A percentile compares a stretch with the other conserved stretches of the same genome.
Conservation (phyloP, 1,284 basidiomycete species). For the Baeospora myosura region DNA sequence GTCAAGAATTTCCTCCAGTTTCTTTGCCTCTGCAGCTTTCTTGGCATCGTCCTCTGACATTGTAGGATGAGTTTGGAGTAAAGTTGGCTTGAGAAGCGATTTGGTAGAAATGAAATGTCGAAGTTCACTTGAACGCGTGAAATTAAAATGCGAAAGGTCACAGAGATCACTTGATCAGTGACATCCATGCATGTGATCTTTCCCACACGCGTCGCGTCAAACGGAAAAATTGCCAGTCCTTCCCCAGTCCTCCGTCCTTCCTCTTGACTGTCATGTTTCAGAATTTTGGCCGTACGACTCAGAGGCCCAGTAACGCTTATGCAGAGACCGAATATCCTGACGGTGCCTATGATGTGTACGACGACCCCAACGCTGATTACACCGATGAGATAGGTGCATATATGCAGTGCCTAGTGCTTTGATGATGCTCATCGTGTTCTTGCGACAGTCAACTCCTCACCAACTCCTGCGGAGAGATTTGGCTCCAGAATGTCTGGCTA, state of each 20-base stretch:
- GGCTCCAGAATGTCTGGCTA: not conserved
- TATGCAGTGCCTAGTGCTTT: conserved; percentile 30
- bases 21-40: conserved; percentile 10
- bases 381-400: conserved; percentile 37
- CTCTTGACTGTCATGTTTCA: no score
- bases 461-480: conserved; percentile 26
- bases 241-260: no score
- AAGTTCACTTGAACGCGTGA: not conserved
- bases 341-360: not conserved
- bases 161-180: not conserved
- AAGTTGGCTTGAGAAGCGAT: not conserved
- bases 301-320: no score
- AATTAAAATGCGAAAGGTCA: no score
- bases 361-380: conserved; percentile 9
- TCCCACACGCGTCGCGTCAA: not conserved
- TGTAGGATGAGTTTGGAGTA: not conserved
- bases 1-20: conserved; percentile 15
- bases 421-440: conserved; percentile 11
- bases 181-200: no score
- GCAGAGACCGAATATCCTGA: not conserved
- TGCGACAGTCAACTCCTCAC: conserved; percentile 30
- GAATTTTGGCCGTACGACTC: no score
- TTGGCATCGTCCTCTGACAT: conserved; percentile 5
- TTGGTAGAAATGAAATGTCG: not conserved
- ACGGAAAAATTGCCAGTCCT: no score